Percentiles rank a stretch among this genome's conserved stretches.
These are phyloP conservation scores for Isochrysis galbana DNA, from an alignment of 78 protist genomes.

Conservation along the genomic window DNA sequence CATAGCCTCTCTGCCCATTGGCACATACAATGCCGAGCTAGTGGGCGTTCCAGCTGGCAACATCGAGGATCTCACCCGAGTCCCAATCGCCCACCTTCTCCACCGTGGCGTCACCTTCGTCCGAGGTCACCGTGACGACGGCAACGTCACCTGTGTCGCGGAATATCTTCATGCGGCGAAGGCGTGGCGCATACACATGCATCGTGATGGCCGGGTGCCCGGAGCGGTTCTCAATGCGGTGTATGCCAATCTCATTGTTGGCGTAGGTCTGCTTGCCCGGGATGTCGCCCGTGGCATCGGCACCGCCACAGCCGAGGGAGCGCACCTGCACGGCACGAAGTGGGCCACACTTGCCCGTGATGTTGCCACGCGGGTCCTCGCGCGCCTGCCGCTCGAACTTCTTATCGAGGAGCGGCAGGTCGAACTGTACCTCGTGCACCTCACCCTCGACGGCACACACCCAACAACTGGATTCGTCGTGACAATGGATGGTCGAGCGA, in stretches of 20 bases:
- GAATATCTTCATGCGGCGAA: conserved; percentile 32
- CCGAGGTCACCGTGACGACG: background rate
- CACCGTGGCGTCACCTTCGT: background rate
- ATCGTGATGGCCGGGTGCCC: conserved; percentile 43
- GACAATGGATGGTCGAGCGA: conserved; percentile 25
- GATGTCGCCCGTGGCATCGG: background rate
- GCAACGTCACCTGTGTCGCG: conserved; percentile 30
- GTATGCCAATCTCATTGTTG: conserved; percentile 36
- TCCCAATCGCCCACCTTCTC: background rate
- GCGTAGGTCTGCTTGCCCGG: conserved; percentile 30
- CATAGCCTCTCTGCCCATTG: too few relatives aligned
- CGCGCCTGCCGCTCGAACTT: background rate
- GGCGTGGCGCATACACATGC: conserved; percentile 62
- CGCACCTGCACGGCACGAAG: background rate
- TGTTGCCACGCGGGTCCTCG: conserved; percentile 3
- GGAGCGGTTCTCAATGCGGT: conserved; percentile 40
- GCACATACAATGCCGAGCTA: too few relatives aligned
- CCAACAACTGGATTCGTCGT: conserved; percentile 31
- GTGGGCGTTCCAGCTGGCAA: background rate
- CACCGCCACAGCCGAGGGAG: too few relatives aligned
- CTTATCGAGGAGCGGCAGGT: conserved; percentile 26
- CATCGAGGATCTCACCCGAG: background rate
- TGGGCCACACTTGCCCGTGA: conserved; percentile 29
- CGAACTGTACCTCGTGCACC: conserved; percentile 49
- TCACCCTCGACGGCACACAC: conserved; percentile 24